Conservation (phyloP, 176 grass and related monocot species). For the Zea luxurians region DNA sequence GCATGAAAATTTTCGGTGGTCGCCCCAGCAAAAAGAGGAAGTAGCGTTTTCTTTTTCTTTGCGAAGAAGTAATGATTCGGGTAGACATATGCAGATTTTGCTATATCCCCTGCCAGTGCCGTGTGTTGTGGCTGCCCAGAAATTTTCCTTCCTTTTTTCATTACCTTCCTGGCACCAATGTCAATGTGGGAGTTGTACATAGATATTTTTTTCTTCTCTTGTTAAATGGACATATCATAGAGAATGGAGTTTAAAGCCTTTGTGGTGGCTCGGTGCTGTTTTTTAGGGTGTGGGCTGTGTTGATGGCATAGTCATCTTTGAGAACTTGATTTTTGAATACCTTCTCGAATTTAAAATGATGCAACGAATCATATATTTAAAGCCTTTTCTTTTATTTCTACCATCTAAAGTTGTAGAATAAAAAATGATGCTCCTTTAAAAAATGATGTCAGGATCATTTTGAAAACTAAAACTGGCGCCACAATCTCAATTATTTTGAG, state of each 20-base stretch:
- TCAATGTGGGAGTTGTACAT: slow-evolving; percentile 58
- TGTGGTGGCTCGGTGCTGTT: neutral
- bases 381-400: neutral
- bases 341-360: neutral
- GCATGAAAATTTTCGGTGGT: slow-evolving; percentile 50
- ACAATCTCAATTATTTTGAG: neutral
- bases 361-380: neutral
- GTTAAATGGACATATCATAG: slow-evolving; percentile 53
- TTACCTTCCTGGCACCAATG: slow-evolving; percentile 36
- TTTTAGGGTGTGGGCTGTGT: neutral
- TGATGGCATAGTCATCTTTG: neutral
- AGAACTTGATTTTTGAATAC: neutral
- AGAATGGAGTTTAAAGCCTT: slow-evolving; percentile 41
- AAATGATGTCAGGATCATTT: neutral
- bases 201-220: slow-evolving; percentile 41
- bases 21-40: slow-evolving; percentile 34
- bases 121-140: slow-evolving; percentile 37
- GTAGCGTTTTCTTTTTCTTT: slow-evolving; percentile 38
- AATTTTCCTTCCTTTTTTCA: slow-evolving; percentile 36
- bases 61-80: slow-evolving; percentile 42
- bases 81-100: slow-evolving; percentile 68
- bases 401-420: no score
- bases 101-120: slow-evolving; percentile 44
- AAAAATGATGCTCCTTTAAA: neutral
- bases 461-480: neutral